Evolutionary conservation across 139 green algal species (phyloP).

Genomic region (Chlamydomonas asymmetrica): DNA sequence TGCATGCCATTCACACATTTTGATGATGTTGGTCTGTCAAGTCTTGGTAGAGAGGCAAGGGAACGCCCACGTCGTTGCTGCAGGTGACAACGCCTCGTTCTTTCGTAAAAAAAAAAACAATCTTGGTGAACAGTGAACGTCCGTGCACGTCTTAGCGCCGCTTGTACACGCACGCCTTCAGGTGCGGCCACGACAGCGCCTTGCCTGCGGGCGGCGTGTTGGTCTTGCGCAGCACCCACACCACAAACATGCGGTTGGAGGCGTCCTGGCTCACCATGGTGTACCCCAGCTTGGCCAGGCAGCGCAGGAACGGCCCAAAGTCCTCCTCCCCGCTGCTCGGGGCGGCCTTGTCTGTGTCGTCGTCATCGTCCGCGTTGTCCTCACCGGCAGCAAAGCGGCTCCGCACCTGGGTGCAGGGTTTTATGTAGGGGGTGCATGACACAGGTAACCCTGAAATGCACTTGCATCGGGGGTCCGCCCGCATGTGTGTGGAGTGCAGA

Average conservation of each 20-base stretch:
- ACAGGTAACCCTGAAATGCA: neutral
- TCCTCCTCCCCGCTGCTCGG: constrained; percentile 30
- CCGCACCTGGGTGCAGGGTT: constrained; percentile 35
- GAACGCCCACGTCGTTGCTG: too few relatives aligned
- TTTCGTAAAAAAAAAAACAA: too few relatives aligned
- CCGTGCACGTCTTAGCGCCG: too few relatives aligned
- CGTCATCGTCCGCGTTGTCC: constrained; percentile 20
- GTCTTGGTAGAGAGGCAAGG: too few relatives aligned
- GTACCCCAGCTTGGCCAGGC: constrained; percentile 67
- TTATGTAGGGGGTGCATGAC: neutral
- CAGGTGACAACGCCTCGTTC: too few relatives aligned
- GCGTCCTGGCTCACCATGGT: constrained; percentile 51
- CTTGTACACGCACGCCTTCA: constrained; percentile 87
- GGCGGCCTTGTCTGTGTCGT: neutral
- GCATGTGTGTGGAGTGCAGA: too few relatives aligned
- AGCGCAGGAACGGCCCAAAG: constrained; percentile 64
- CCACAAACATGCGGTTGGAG: constrained; percentile 81
- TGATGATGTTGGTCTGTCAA: too few relatives aligned
- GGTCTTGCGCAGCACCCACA: constrained; percentile 61
- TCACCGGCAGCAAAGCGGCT: constrained; percentile 54
- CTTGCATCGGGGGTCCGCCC: too few relatives aligned
- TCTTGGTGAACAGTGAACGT: too few relatives aligned
- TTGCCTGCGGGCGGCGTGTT: neutral
- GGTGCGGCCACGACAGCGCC: constrained; percentile 61
- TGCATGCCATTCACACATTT: too few relatives aligned